Evolutionary conservation across 495 filamentous ascomycete species (phyloP).

Genomic region (Neurospora sp.): DNA sequence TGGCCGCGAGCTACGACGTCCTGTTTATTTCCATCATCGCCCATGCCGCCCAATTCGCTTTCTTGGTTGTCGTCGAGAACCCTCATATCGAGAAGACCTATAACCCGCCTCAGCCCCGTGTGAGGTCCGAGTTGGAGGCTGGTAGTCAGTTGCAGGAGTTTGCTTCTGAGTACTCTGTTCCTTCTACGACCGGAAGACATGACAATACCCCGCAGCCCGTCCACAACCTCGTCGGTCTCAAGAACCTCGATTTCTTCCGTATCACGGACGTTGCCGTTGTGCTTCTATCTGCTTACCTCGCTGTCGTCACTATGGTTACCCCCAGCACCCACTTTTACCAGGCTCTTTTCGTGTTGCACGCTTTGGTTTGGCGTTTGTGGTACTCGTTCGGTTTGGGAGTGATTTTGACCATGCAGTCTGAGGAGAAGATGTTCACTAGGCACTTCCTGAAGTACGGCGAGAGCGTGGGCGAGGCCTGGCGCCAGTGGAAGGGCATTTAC

Average conservation of each 20-base stretch:
- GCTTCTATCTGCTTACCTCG: slow-evolving; percentile 63
- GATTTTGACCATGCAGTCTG: slow-evolving; percentile 76
- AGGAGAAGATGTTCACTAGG: slow-evolving; percentile 83
- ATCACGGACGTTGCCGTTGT: slow-evolving; percentile 73
- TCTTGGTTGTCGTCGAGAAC: slow-evolving; percentile 83
- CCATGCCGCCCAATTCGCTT: slow-evolving; percentile 89
- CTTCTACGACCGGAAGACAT: background rate
- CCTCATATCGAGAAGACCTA: slow-evolving; percentile 98
- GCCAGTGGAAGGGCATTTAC: slow-evolving; percentile 95
- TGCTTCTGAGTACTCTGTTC: slow-evolving; percentile 22
- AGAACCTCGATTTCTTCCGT: slow-evolving; percentile 80
- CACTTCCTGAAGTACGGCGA: slow-evolving; percentile 97
- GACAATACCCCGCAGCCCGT: slow-evolving; percentile 47
- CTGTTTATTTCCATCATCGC: slow-evolving; percentile 92
- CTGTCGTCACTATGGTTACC: slow-evolving; percentile 60
- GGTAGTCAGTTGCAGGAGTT: slow-evolving; percentile 31
- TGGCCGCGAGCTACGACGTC: slow-evolving; percentile 95
- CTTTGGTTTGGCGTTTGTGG: slow-evolving; percentile 79
- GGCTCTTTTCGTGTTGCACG: slow-evolving; percentile 70
- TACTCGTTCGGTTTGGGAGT: slow-evolving; percentile 81
- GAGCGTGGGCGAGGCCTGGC: slow-evolving; percentile 82
- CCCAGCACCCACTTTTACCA: slow-evolving; percentile 67
- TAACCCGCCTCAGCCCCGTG: slow-evolving; percentile 75
- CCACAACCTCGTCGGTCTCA: slow-evolving; percentile 69
- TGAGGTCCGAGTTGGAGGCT: slow-evolving; percentile 32